Evolutionary conservation across 2,329 filamentous ascomycete genomes (phyloP).

Genomic region (Microcera coccophila): DNA sequence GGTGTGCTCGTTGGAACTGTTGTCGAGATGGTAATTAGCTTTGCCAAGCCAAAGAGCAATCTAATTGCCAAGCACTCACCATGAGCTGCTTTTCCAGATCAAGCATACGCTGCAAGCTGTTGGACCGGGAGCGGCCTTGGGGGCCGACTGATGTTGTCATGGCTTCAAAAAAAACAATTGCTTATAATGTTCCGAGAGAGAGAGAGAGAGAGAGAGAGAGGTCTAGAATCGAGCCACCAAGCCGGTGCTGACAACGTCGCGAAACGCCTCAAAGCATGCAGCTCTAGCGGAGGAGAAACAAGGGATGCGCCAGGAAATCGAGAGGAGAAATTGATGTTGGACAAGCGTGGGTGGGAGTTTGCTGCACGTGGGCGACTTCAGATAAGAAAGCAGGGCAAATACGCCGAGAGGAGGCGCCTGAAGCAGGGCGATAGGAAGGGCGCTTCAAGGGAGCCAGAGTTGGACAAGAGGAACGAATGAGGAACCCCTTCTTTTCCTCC

Average conservation of each 20-base stretch:
- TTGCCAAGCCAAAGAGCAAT: neutral
- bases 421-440: neutral
- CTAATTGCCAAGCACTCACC: conserved; percentile 38
- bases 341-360: conserved; percentile 5
- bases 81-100: conserved; percentile 56
- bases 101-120: conserved; percentile 56
- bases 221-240: conserved; percentile 11
- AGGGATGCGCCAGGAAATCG: conserved; percentile 4
- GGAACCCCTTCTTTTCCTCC: neutral
- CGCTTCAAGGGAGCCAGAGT: neutral
- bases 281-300: neutral
- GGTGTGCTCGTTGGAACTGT: conserved; percentile 19
- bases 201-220: conserved; percentile 2
- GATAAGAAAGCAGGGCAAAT: conserved; percentile 1
- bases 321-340: conserved; percentile 6
- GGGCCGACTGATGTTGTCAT: conserved; percentile 17
- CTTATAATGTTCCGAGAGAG: neutral
- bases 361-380: conserved; percentile 14
- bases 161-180: neutral
- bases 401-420: neutral
- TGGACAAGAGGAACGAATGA: neutral
- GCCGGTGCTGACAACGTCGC: conserved; percentile 8
- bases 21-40: conserved; percentile 3
- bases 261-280: conserved; percentile 11
- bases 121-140: conserved; percentile 29